These are phyloP conservation scores for Solanum raphanifolium DNA, from an alignment of 257 asterid species.

Conservation along the genomic window DNA sequence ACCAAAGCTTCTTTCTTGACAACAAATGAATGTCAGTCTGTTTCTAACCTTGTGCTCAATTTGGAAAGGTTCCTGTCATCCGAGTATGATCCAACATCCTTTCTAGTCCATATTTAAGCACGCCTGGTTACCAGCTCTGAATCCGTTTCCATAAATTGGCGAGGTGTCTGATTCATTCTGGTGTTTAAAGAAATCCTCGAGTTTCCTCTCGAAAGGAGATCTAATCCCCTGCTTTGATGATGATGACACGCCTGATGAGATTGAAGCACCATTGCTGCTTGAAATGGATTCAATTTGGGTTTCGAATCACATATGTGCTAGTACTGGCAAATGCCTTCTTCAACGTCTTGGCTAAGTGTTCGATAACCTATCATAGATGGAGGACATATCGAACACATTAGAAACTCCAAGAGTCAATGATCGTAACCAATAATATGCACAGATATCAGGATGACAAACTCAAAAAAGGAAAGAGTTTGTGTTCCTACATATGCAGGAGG, in stretches of 20 bases:
- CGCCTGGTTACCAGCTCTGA: constrained; percentile 74
- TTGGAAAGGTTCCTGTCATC: constrained; percentile 67
- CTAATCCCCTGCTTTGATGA: constrained; percentile 23
- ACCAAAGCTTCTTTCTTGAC: constrained; percentile 5
- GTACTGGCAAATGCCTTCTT: constrained; percentile 94
- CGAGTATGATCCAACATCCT: constrained; percentile 61
- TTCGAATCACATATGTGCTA: constrained; percentile 81
- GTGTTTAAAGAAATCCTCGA: constrained; percentile 66
- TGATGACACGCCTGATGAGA: constrained; percentile 20
- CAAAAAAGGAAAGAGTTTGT: not conserved
- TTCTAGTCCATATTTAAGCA: constrained; percentile 49
- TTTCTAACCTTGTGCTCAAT: constrained; percentile 3
- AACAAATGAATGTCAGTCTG: constrained; percentile 4
- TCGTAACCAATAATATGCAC: not conserved
- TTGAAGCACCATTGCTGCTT: constrained; percentile 28
- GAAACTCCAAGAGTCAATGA: not conserved
- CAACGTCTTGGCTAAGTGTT: constrained; percentile 67
- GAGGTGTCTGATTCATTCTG: constrained; percentile 83
- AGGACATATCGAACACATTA: not conserved
- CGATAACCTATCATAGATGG: constrained; percentile 43
- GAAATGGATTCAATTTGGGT: constrained; percentile 49
- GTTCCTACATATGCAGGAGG: not conserved
- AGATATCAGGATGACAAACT: not conserved
- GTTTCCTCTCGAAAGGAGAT: constrained; percentile 68
- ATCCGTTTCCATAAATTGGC: constrained; percentile 74